phyloP scores from a whole-genome alignment of 495 filamentous ascomycete species.

The Hyphodiscus hymeniophilus region DNA sequence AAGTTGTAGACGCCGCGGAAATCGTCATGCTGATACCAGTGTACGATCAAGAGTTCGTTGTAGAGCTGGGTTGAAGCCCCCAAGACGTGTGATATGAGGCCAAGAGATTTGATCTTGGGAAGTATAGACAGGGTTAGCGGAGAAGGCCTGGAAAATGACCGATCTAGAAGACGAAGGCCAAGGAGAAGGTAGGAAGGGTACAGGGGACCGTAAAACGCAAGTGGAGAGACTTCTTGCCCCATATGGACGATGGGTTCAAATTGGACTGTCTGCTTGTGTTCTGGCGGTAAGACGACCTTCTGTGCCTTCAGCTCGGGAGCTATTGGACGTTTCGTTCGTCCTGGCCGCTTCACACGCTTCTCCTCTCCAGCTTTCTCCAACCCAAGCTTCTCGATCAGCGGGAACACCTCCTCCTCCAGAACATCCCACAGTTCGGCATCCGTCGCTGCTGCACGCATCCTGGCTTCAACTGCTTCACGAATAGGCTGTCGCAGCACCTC shows the following conservation, averaged over 20 bases:
- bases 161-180: slow-evolving; percentile 56
- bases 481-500: slow-evolving; percentile 32
- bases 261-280: neutral
- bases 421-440: slow-evolving; percentile 67
- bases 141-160: slow-evolving; percentile 48
- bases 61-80: slow-evolving; percentile 67
- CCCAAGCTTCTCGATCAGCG: slow-evolving; percentile 42
- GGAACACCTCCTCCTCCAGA: slow-evolving; percentile 61
- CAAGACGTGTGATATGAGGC: slow-evolving; percentile 60
- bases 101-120: slow-evolving; percentile 61
- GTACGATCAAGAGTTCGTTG: slow-evolving; percentile 58
- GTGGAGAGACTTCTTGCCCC: slow-evolving; percentile 1
- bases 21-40: slow-evolving; percentile 57
- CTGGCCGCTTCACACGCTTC: slow-evolving; percentile 10
- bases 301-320: slow-evolving; percentile 12
- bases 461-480: slow-evolving; percentile 34
- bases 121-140: slow-evolving; percentile 54
- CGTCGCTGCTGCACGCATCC: slow-evolving; percentile 42
- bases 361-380: slow-evolving; percentile 3
- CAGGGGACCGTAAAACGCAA: slow-evolving; percentile 48
- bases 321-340: slow-evolving; percentile 16
- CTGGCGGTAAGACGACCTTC: neutral
- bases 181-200: slow-evolving; percentile 59
- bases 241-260: too few species aligned
- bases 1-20: slow-evolving; percentile 50